These are phyloP conservation scores for Agapanthus africanus DNA, from an alignment of 106 monocot genomes.

Conservation along the genomic window DNA sequence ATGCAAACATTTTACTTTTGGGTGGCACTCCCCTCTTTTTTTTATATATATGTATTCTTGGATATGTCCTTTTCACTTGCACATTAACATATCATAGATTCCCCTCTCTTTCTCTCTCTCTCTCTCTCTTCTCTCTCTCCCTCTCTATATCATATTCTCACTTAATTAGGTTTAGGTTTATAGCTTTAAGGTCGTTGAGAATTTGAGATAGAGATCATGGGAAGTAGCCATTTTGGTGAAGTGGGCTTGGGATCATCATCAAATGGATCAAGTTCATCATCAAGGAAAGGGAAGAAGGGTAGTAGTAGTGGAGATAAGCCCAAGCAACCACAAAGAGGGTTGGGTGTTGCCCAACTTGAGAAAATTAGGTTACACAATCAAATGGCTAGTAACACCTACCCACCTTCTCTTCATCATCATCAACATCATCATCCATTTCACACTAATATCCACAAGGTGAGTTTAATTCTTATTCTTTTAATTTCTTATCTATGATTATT, in stretches of 20 bases:
- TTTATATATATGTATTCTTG: constrained; percentile 9
- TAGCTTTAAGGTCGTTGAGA: background rate
- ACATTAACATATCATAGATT: background rate
- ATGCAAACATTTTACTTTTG: constrained; percentile 20
- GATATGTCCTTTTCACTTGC: constrained; percentile 22
- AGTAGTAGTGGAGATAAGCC: constrained; percentile 26
- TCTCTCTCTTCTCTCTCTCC: no score
- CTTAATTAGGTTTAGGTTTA: background rate
- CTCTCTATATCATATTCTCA: constrained; percentile 3
- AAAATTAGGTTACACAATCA: constrained; percentile 61
- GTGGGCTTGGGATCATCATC: constrained; percentile 10
- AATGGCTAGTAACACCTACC: constrained; percentile 21
- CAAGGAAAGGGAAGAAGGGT: constrained; percentile 33
- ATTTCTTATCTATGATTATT: background rate
- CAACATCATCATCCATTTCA: constrained; percentile 12
- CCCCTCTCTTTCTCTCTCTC: constrained; percentile 16
- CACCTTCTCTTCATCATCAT: background rate
- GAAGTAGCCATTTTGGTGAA: constrained; percentile 24
- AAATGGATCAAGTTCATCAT: constrained; percentile 24
- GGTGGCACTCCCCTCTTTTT: constrained; percentile 5
- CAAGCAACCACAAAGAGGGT: constrained; percentile 58
- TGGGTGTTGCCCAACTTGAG: constrained; percentile 77
- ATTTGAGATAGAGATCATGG: constrained; percentile 4
- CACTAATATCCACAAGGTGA: constrained; percentile 18
- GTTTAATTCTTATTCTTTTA: background rate